Conservation (phyloP, 78 protist species). For the Chrysochromulina tobinii region DNA sequence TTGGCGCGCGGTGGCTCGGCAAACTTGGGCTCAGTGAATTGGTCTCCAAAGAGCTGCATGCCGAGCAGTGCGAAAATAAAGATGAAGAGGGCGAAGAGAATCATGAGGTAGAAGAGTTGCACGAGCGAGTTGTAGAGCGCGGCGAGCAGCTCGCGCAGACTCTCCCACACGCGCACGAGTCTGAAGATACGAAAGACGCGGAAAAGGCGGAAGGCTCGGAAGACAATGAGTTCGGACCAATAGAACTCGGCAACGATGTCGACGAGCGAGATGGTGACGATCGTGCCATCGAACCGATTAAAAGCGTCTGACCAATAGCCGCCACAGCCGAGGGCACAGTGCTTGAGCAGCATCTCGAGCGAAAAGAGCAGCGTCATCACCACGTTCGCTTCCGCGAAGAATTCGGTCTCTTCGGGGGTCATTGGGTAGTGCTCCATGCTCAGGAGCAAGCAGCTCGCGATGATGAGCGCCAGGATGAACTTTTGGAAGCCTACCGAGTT, state of each 20-base stretch:
- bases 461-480: background rate
- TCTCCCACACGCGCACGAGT: slow-evolving; percentile 36
- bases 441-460: background rate
- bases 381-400: background rate
- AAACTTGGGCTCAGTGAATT: background rate
- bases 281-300: background rate
- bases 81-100: slow-evolving; percentile 7
- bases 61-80: slow-evolving; percentile 40
- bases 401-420: background rate
- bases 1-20: background rate
- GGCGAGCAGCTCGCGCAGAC: background rate
- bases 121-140: background rate
- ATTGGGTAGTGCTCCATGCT: background rate
- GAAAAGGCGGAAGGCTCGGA: background rate
- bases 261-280: background rate
- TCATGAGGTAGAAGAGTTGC: background rate
- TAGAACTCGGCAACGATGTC: too few species aligned
- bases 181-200: slow-evolving; percentile 48
- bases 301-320: background rate
- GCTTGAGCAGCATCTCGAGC: background rate
- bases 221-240: too few species aligned
- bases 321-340: background rate
- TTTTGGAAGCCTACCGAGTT: background rate
- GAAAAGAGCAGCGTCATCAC: background rate
- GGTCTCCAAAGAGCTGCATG: background rate